Percentiles rank a stretch among this genome's conserved stretches.
These are phyloP conservation scores for Boechera divaricarpa DNA, from an alignment of 345 rosid species.

Conservation along the genomic window DNA sequence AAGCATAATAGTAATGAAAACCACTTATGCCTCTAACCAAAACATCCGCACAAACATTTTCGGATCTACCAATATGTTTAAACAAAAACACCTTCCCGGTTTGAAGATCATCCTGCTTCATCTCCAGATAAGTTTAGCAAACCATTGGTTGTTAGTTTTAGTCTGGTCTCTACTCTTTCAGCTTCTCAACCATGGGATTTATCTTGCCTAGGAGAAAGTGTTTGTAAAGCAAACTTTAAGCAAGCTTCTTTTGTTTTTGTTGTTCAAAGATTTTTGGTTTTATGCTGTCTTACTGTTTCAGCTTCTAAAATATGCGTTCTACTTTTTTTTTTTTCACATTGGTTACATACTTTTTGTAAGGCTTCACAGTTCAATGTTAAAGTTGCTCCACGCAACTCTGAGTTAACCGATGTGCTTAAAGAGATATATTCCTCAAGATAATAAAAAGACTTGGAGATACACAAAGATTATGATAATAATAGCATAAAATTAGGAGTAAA, in stretches of 20 bases:
- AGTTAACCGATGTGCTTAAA: neutral
- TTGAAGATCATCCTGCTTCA: neutral
- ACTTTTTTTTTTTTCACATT: neutral
- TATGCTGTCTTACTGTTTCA: neutral
- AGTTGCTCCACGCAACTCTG: neutral
- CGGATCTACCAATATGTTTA: too few species aligned
- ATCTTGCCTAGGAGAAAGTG: neutral
- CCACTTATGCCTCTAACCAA: too few species aligned
- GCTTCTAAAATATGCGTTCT: neutral
- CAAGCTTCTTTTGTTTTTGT: conserved; percentile 25
- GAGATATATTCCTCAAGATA: neutral
- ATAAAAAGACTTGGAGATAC: too few species aligned
- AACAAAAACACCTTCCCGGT: neutral
- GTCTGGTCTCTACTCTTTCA: conserved; percentile 14
- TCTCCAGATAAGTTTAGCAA: conserved; percentile 14
- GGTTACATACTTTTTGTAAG: neutral
- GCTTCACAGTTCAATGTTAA: neutral
- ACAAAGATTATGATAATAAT: neutral
- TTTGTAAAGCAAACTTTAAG: conserved; percentile 4
- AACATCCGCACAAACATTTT: too few species aligned
- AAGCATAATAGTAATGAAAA: too few species aligned
- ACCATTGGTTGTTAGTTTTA: conserved; percentile 3
- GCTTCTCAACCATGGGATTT: conserved; percentile 12
- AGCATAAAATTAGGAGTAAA: neutral
- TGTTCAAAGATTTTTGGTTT: neutral